Evolutionary conservation across 208 protist genomes (phyloP).

Genomic region (Acanthamoeba quina): DNA sequence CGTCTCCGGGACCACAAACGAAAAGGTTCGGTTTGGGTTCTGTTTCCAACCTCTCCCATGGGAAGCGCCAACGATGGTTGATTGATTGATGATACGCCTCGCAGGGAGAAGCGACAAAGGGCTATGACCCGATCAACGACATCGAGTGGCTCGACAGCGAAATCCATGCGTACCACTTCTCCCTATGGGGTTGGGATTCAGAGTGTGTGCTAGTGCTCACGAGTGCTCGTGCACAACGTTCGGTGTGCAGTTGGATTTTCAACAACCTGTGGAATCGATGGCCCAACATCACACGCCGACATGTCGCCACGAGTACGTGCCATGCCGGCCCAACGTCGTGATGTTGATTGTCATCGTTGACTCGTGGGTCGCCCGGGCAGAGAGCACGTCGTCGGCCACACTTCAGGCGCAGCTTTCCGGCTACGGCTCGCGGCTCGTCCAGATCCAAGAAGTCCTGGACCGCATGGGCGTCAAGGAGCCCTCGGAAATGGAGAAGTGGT

Average conservation of each 20-base stretch:
- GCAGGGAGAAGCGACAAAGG: slow-evolving; percentile 75
- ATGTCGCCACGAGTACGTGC: slow-evolving; percentile 72
- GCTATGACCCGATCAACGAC: slow-evolving; percentile 86
- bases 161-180: slow-evolving; percentile 78
- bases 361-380: neutral
- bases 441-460: slow-evolving; percentile 75
- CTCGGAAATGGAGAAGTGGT: slow-evolving; percentile 75
- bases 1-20: slow-evolving; percentile 83
- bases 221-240: neutral
- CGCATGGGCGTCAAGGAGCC: slow-evolving; percentile 75
- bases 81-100: neutral
- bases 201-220: neutral
- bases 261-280: slow-evolving; percentile 83
- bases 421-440: slow-evolving; percentile 76
- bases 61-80: too few relatives aligned
- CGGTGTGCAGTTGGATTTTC: slow-evolving; percentile 77
- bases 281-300: slow-evolving; percentile 76
- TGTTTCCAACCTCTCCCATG: too few relatives aligned
- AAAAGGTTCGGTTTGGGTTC: slow-evolving; percentile 77
- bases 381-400: slow-evolving; percentile 69
- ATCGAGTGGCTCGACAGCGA: slow-evolving; percentile 84
- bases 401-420: slow-evolving; percentile 81
- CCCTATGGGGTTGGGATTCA: neutral
- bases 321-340: neutral
- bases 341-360: neutral